Evolutionary conservation across 1,284 basidiomycete species (phyloP).

Genomic region (Ustilago esculenta): DNA sequence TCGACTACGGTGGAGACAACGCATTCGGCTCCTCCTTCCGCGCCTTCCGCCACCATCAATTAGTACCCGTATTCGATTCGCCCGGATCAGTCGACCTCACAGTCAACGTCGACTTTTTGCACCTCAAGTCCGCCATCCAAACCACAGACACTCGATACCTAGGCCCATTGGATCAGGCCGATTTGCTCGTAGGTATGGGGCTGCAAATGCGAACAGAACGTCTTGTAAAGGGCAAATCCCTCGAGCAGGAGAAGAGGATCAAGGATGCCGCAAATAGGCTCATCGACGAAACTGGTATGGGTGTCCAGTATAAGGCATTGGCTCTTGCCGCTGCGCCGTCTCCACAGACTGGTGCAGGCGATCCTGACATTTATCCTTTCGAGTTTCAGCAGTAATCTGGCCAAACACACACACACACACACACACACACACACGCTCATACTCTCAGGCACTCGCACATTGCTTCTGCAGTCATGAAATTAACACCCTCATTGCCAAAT

Average conservation of each 20-base stretch:
- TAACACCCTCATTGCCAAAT: too few species aligned
- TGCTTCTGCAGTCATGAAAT: too few species aligned
- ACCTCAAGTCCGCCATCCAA: slow-evolving; percentile 79
- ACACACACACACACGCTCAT: too few species aligned
- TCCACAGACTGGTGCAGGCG: not conserved
- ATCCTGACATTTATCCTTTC: slow-evolving; percentile 31
- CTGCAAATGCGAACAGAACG: slow-evolving; percentile 74
- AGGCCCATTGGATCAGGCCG: slow-evolving; percentile 76
- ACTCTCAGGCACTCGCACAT: too few species aligned
- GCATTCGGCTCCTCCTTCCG: slow-evolving; percentile 81
- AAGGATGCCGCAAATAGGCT: slow-evolving; percentile 70
- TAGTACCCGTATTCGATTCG: slow-evolving; percentile 83
- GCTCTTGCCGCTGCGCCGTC: slow-evolving; percentile 61
- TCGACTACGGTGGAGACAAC: slow-evolving; percentile 88
- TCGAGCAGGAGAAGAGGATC: slow-evolving; percentile 71
- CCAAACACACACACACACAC: too few species aligned
- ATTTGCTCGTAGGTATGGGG: slow-evolving; percentile 74
- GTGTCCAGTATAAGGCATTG: slow-evolving; percentile 72
- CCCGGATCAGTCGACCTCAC: slow-evolving; percentile 93
- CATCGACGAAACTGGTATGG: slow-evolving; percentile 72
- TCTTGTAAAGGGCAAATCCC: slow-evolving; percentile 71
- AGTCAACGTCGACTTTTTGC: slow-evolving; percentile 93
- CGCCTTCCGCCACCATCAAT: slow-evolving; percentile 88
- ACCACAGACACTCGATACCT: slow-evolving; percentile 69
- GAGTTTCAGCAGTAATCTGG: slow-evolving; percentile 22